Evolutionary conservation across 208 protist genomes (phyloP).

Genomic region (Leishmania turanica): DNA sequence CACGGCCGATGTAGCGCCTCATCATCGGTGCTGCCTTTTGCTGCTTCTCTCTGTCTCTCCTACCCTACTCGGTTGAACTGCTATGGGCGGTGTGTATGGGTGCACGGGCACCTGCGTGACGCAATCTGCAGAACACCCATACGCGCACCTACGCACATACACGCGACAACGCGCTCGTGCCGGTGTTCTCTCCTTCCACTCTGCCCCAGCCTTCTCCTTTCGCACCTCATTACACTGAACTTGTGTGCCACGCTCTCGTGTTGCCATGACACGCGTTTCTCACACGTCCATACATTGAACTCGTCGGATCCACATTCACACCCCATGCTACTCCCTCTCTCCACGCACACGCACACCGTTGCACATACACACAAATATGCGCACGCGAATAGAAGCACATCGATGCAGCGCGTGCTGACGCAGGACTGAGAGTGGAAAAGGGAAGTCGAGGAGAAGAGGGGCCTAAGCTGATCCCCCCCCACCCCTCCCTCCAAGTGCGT

Average conservation of each 20-base stretch:
- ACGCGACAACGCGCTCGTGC: not conserved
- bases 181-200: not conserved
- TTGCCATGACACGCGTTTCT: not conserved
- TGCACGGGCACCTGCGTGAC: not conserved
- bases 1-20: not conserved
- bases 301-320: not conserved
- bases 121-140: not conserved
- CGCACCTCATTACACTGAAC: not conserved
- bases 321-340: not conserved
- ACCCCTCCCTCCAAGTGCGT: not conserved
- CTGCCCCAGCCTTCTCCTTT: not conserved
- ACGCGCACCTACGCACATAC: not conserved
- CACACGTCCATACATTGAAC: not conserved
- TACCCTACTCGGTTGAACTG: not conserved
- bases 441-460: not conserved
- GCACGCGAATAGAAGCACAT: too few species aligned
- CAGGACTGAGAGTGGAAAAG: not conserved
- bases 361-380: not conserved
- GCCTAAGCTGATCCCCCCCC: not conserved
- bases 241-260: not conserved
- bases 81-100: not conserved
- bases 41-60: conserved; percentile 1
- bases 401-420: not conserved
- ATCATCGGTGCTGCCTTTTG: not conserved
- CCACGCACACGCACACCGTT: not conserved